Percentiles rank a stretch among this genome's conserved stretches.
phyloP scores from a whole-genome alignment of 2,329 filamentous ascomycete genomes.

The Pseudogymnoascus destructans region DNA sequence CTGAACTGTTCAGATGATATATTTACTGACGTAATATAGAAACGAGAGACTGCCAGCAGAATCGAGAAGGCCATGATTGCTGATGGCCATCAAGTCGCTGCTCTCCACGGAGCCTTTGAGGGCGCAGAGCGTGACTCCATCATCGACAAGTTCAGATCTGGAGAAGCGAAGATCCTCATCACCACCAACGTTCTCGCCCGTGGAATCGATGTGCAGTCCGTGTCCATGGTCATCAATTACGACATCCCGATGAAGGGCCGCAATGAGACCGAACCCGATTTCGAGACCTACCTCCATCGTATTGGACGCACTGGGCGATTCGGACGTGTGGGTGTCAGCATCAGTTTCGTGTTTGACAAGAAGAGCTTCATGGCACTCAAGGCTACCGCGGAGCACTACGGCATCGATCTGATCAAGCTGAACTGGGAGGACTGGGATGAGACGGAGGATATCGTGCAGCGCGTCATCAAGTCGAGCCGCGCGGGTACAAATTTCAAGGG shows the following conservation, averaged over 20 bases:
- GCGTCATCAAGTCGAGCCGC: conserved; percentile 60
- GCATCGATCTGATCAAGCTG: conserved; percentile 67
- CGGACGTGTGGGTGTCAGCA: conserved; percentile 87
- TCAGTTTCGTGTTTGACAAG: conserved; percentile 85
- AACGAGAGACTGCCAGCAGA: conserved; percentile 68
- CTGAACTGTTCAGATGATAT: background rate
- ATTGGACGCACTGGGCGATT: conserved; percentile 96
- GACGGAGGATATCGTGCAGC: conserved; percentile 71
- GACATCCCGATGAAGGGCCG: conserved; percentile 65
- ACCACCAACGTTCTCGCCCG: conserved; percentile 94
- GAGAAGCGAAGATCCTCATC: conserved; percentile 88
- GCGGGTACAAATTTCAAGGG: conserved; percentile 37
- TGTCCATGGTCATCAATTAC: conserved; percentile 99
- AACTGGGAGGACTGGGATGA: conserved; percentile 83
- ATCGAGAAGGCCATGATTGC: conserved; percentile 76
- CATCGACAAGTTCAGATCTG: conserved; percentile 74
- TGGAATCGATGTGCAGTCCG: conserved; percentile 85
- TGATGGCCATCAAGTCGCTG: conserved; percentile 85
- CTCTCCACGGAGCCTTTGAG: conserved; percentile 78
- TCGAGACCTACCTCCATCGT: conserved; percentile 92
- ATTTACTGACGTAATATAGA: conserved; percentile 35
- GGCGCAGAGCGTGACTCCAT: conserved; percentile 70
- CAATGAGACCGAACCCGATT: conserved; percentile 72
- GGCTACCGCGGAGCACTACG: conserved; percentile 68
- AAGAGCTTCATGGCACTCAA: conserved; percentile 68